Evolutionary conservation across 148 eudicot species (phyloP), one percentile per base, ranked within the genome.

Genomic region (Nyssa sinensis): DNA sequence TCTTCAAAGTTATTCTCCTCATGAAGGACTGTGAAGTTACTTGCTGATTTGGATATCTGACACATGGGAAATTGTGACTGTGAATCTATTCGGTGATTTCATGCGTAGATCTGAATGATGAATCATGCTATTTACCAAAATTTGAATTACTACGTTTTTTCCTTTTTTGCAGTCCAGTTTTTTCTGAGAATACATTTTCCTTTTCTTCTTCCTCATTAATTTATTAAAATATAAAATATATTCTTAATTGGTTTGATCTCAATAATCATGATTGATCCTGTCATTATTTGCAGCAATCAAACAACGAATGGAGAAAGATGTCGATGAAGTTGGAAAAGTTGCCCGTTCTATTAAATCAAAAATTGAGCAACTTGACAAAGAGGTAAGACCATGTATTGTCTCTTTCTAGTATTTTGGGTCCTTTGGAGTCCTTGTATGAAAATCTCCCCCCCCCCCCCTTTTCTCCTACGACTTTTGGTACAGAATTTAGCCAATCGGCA

Each of bases 221-320:
- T 2, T 28, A 21, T 28, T 21, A 59, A 68, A 31, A 31, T 69
- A 3, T 32, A 69, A 21, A 24, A 51, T 51, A 12, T 64, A 57
- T 64, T n/a, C 21, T 24, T 62, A 74, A 74, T 23, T 23, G 8
- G 32, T 33, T 64, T 69, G 39, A 64, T 65, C 65, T 77, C 21
- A 66, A 28, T n/a, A 71, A 16, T 28, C 29, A 23, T 27, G 51
- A 17, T 64, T 39, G 17, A n/a, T 61, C 59, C 10, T 49, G 24
- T 29, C 41, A 10, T 84, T 31, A 37, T 87, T 47, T 84, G 75
- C 77, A 95, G 99, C 88, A 70, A 95, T 95, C 83, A 95, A 91
- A 88, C 92, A 93, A 81, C 89, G 93, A 78, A 95, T 95, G 99
- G 97, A 93, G 81, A 93, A 91, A 72, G 97, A 95, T 84, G 93